A percentile compares a stretch with the other conserved stretches of the same genome.
Evolutionary conservation across 1,284 basidiomycete genomes (phyloP).

Genomic region (Ustilago loliicola): DNA sequence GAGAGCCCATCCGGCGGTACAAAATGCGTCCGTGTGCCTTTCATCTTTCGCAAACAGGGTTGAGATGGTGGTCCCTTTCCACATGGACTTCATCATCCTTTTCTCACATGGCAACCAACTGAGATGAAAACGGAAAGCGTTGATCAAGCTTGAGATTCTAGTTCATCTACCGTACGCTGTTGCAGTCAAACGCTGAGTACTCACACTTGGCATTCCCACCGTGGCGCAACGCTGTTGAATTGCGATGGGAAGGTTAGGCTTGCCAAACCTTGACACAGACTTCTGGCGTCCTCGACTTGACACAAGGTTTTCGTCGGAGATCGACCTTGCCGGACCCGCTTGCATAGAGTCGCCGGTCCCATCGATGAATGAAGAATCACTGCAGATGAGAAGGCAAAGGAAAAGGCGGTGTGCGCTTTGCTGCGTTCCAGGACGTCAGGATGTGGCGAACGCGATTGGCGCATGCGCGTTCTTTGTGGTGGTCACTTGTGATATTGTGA

Average conservation of each 20-base stretch:
- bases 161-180: not conserved
- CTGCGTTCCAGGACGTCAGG: not conserved
- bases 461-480: not conserved
- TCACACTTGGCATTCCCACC: not conserved
- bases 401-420: not conserved
- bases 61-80: not conserved
- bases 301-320: constrained; percentile 12
- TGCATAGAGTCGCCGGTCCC: constrained; percentile 5
- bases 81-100: not conserved
- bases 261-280: not conserved
- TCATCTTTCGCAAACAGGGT: not conserved
- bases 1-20: constrained; percentile 1
- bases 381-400: not conserved
- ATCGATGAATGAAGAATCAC: not conserved
- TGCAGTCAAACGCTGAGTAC: not conserved
- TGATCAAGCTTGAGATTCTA: not conserved
- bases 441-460: not conserved
- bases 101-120: not conserved
- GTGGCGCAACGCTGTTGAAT: not conserved
- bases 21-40: not conserved
- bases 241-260: constrained; percentile 5
- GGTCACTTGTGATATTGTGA: not conserved
- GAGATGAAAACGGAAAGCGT: not conserved
- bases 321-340: constrained; percentile 13
- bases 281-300: not conserved